phyloP scores from a whole-genome alignment of 129 eudicot species.

The Deinandra increscens region DNA sequence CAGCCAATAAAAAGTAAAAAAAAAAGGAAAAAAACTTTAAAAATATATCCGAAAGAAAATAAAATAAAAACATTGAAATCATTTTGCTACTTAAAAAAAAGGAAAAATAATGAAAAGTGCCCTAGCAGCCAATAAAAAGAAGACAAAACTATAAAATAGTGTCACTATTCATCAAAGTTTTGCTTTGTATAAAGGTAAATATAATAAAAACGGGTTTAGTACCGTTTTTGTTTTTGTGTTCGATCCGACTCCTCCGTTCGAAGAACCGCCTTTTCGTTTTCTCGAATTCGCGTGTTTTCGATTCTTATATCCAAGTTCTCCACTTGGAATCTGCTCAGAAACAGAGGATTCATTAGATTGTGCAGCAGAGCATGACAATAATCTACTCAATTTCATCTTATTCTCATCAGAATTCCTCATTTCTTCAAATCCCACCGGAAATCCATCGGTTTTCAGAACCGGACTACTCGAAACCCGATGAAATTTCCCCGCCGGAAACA shows the following conservation, averaged over 20 bases:
- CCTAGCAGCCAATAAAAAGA: too few species aligned
- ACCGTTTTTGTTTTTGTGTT: conserved; percentile 39
- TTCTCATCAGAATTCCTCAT: conserved; percentile 38
- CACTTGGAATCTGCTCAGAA: conserved; percentile 36
- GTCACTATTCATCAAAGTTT: too few species aligned
- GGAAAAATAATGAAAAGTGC: too few species aligned
- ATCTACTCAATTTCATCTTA: conserved; percentile 32
- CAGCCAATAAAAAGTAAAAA: too few species aligned
- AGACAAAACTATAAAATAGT: too few species aligned
- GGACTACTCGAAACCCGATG: conserved; percentile 70
- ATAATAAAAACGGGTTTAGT: conserved; percentile 1
- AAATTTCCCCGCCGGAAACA: conserved; percentile 39
- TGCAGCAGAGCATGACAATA: conserved; percentile 34
- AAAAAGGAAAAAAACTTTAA: too few species aligned
- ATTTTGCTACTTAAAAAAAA: too few species aligned
- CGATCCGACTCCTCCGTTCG: conserved; percentile 46
- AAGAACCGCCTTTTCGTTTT: conserved; percentile 57
- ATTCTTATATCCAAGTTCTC: conserved; percentile 28
- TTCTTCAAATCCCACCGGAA: conserved; percentile 35
- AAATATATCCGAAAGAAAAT: too few species aligned
- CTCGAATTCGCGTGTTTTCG: conserved; percentile 42
- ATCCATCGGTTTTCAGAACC: conserved; percentile 43
- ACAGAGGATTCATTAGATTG: conserved; percentile 39
- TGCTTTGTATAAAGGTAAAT: too few species aligned
- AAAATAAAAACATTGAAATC: too few species aligned